phyloP scores from a whole-genome alignment of 139 green algal species.

The Tetraselmis striata region DNA sequence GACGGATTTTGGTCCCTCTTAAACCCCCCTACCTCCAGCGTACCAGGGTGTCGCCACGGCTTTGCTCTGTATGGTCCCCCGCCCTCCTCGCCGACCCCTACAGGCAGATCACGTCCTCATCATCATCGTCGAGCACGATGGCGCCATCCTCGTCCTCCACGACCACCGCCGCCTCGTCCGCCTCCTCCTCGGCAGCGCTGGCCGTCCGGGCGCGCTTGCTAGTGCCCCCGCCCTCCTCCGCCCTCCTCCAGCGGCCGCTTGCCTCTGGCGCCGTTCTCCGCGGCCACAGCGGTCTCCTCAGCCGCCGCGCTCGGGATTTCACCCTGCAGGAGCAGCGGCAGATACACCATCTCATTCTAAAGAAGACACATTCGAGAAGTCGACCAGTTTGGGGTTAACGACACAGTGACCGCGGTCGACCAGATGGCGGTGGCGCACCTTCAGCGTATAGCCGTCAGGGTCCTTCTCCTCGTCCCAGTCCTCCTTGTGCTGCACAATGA shows the following conservation, averaged over 20 bases:
- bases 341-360: too few relatives aligned
- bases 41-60: too few relatives aligned
- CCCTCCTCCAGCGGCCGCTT: neutral
- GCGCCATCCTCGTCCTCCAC: slow-evolving; percentile 3
- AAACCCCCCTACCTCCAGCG: too few relatives aligned
- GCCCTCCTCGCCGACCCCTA: too few relatives aligned
- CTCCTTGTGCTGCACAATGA: slow-evolving; percentile 63
- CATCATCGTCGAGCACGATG: neutral
- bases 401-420: too few relatives aligned
- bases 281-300: neutral
- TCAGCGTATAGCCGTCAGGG: slow-evolving; percentile 53
- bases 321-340: too few relatives aligned
- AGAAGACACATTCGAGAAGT: too few relatives aligned
- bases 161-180: neutral
- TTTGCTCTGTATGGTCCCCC: too few relatives aligned
- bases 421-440: slow-evolving; percentile 15
- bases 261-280: neutral
- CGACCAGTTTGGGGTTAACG: too few relatives aligned
- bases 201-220: neutral
- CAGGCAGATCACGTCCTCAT: neutral
- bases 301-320: neutral
- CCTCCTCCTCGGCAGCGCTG: neutral
- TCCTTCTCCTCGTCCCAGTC: slow-evolving; percentile 46
- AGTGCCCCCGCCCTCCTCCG: neutral
- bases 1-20: too few relatives aligned